These are phyloP conservation scores for Onygenales sp. DNA, from an alignment of 2,329 filamentous ascomycete species.

Conservation along the genomic window DNA sequence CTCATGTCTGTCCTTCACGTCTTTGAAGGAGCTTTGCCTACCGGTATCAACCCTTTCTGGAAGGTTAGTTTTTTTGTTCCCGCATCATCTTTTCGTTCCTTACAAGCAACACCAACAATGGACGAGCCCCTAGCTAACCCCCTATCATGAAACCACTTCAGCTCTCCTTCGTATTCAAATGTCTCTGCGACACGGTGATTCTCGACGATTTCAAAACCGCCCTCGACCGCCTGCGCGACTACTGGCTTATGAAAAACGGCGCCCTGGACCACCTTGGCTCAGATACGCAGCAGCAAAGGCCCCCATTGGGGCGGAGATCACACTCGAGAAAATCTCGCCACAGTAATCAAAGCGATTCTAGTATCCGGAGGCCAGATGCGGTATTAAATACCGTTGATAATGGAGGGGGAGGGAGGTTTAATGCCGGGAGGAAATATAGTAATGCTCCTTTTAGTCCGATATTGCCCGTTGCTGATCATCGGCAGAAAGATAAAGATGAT, in stretches of 20 bases:
- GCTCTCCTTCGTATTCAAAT: constrained; percentile 56
- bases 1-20: constrained; percentile 49
- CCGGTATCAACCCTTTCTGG: constrained; percentile 59
- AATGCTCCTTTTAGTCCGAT: too few species aligned
- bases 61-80: constrained; percentile 24
- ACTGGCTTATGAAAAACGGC: constrained; percentile 24
- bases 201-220: constrained; percentile 60
- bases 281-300: not conserved
- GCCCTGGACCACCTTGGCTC: constrained; percentile 8
- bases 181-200: constrained; percentile 56
- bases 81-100: too few species aligned
- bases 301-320: too few species aligned
- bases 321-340: too few species aligned
- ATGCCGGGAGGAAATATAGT: too few species aligned
- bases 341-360: too few species aligned
- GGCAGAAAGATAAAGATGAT: too few species aligned
- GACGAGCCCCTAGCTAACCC: not conserved
- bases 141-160: constrained; percentile 4
- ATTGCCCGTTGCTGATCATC: too few species aligned
- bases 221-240: constrained; percentile 29
- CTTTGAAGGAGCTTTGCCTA: constrained; percentile 32
- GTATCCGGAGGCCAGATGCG: too few species aligned
- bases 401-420: too few species aligned
- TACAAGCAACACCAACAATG: not conserved
- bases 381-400: too few species aligned